Percentiles rank a stretch among this genome's conserved stretches.
phyloP scores from a whole-genome alignment of 1,284 basidiomycete species.

The Rhizoctonia solani region DNA sequence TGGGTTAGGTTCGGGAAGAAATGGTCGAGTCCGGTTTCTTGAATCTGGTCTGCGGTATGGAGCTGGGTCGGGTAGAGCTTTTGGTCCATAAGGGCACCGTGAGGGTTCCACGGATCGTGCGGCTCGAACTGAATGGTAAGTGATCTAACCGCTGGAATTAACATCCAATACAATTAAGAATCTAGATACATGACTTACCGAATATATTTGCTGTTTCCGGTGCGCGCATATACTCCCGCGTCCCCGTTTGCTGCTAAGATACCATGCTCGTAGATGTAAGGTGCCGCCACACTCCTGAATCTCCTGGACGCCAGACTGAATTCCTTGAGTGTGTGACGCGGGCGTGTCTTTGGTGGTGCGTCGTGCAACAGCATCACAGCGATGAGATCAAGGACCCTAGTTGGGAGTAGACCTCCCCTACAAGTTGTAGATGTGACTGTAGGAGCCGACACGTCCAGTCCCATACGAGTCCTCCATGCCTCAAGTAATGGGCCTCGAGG shows the following conservation, averaged over 20 bases:
- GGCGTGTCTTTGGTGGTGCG: background rate
- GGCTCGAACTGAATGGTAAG: slow-evolving; percentile 12
- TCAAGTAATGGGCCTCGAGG: too few relatives aligned
- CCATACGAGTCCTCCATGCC: too few relatives aligned
- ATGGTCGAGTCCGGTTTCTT: background rate
- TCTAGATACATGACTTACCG: background rate
- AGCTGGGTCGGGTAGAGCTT: background rate
- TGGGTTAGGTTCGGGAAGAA: background rate
- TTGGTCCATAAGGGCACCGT: background rate
- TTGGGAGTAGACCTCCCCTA: slow-evolving; percentile 1
- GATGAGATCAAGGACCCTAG: background rate
- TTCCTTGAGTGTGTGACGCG: background rate
- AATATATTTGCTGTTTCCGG: background rate
- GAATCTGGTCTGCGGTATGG: background rate
- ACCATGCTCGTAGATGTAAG: slow-evolving; percentile 20
- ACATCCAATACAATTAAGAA: background rate
- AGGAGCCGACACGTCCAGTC: too few relatives aligned
- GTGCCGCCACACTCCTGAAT: background rate
- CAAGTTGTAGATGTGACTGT: too few relatives aligned
- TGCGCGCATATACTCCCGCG: slow-evolving; percentile 14
- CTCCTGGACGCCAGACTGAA: background rate
- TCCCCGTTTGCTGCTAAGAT: background rate
- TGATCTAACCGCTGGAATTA: background rate
- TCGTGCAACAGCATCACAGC: background rate
- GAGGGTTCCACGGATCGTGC: background rate